phyloP scores from a whole-genome alignment of 257 asterid species.

The Gentiana straminea region DNA sequence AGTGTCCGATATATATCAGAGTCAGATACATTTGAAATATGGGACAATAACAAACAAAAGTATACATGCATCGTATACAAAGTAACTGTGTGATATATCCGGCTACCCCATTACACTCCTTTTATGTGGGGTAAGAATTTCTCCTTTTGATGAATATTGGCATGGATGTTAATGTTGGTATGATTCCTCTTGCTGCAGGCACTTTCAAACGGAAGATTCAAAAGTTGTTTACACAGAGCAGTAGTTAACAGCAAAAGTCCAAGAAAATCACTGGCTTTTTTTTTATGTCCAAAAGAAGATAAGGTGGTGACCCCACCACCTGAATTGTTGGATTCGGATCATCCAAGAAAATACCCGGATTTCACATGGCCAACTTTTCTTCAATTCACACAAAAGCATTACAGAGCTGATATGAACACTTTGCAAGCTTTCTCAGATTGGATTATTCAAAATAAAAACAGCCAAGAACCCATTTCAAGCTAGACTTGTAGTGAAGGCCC shows the following conservation, averaged over 20 bases:
- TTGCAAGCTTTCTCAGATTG: constrained; percentile 58
- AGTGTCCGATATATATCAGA: no score
- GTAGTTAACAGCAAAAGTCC: constrained; percentile 72
- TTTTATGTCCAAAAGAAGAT: constrained; percentile 74
- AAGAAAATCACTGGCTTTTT: constrained; percentile 86
- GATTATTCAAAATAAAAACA: constrained; percentile 26
- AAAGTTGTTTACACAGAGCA: constrained; percentile 87
- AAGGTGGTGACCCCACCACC: constrained; percentile 80
- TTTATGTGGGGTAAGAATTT: no score
- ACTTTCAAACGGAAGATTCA: constrained; percentile 76
- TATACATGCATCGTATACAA: no score
- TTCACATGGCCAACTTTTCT: constrained; percentile 64
- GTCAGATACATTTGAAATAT: no score
- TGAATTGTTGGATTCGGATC: constrained; percentile 57
- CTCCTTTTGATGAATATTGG: no score
- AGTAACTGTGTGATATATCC: no score
- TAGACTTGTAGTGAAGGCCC: no score
- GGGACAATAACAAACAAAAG: no score
- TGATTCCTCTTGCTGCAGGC: constrained; percentile 37
- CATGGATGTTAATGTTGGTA: no score
- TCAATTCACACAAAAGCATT: constrained; percentile 82
- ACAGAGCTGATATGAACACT: constrained; percentile 79
- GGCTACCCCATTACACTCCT: no score
- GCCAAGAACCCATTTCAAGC: no score
- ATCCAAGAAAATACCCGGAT: constrained; percentile 74